Evolutionary conservation across 208 protist species (phyloP).

Genomic region (Phytomonas sp.): DNA sequence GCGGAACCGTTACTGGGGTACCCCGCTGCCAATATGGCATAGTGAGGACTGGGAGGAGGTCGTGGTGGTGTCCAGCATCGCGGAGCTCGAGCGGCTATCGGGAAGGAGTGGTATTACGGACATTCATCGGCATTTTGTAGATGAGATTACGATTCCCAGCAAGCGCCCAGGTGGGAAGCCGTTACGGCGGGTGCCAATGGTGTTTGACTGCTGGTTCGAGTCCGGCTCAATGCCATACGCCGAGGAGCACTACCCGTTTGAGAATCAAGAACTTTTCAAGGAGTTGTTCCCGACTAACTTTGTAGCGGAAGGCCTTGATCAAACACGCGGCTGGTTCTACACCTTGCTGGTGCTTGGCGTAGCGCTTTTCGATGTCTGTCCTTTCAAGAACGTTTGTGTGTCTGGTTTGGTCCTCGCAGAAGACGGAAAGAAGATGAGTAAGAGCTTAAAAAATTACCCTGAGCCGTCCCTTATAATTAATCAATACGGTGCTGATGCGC

Average conservation of each 20-base stretch:
- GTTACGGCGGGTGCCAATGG: conserved; percentile 91
- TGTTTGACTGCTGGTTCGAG: conserved; percentile 99
- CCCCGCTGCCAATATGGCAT: conserved; percentile 99
- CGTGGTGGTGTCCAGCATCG: conserved; percentile 92
- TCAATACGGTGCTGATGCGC: conserved; percentile 95
- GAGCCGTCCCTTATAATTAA: conserved; percentile 95
- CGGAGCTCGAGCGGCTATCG: conserved; percentile 95
- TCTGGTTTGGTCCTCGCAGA: conserved; percentile 98
- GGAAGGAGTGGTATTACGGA: conserved; percentile 90
- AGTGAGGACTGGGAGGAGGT: conserved; percentile 95
- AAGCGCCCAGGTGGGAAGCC: conserved; percentile 78
- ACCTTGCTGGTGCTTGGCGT: conserved; percentile 99
- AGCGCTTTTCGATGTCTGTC: conserved; percentile 95
- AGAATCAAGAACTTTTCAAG: conserved; percentile 95
- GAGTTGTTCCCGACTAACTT: conserved; percentile 98
- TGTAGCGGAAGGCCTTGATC: conserved; percentile 98
- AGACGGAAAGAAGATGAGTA: conserved; percentile 99
- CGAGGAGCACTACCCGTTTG: conserved; percentile 99
- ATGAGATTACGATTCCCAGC: conserved; percentile 98
- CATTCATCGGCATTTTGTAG: conserved; percentile 96
- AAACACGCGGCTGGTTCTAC: conserved; percentile 99
- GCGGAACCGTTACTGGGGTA: conserved; percentile 98
- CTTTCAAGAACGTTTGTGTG: conserved; percentile 99
- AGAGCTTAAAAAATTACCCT: conserved; percentile 99
- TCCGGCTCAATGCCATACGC: conserved; percentile 99